A percentile compares a stretch with the other conserved stretches of the same genome.
These are phyloP conservation scores for Porcisia deanei DNA, from an alignment of 208 protist genomes.

Conservation along the genomic window DNA sequence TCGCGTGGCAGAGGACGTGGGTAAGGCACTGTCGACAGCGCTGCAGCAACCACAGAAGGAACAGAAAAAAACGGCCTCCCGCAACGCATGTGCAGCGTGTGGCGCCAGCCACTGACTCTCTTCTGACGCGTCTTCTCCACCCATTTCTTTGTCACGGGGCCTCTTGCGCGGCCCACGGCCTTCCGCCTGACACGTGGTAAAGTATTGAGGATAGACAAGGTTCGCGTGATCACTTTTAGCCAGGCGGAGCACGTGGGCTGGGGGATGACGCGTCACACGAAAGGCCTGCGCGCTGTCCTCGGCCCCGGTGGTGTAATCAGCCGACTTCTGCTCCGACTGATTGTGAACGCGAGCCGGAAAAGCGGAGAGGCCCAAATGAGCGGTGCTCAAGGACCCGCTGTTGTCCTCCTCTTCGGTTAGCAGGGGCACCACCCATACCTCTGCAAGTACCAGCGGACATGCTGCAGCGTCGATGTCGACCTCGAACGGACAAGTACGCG, in stretches of 20 bases:
- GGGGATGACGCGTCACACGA: conserved; percentile 5
- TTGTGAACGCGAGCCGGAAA: neutral
- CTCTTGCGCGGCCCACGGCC: neutral
- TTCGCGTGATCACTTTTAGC: neutral
- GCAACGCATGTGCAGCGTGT: neutral
- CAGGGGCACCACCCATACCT: conserved; percentile 33
- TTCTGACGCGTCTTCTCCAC: neutral
- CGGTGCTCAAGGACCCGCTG: neutral
- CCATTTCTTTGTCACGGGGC: neutral
- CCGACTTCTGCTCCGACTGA: neutral
- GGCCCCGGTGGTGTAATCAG: neutral
- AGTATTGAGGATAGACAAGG: too few species aligned
- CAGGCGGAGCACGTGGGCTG: conserved; percentile 3
- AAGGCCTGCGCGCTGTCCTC: neutral
- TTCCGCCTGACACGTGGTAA: neutral
- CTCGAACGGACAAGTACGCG: conserved; percentile 3
- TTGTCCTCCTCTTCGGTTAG: neutral
- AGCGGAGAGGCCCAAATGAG: neutral
- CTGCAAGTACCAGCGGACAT: neutral
- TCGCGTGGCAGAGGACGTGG: neutral
- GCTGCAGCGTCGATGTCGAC: neutral
- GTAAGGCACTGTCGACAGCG: neutral
- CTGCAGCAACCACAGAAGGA: neutral
- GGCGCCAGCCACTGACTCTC: neutral
- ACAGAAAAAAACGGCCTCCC: neutral